Base-by-base conservation (phyloP, 139 green algal species). In the Tetratostichococcus sp. region DNA sequence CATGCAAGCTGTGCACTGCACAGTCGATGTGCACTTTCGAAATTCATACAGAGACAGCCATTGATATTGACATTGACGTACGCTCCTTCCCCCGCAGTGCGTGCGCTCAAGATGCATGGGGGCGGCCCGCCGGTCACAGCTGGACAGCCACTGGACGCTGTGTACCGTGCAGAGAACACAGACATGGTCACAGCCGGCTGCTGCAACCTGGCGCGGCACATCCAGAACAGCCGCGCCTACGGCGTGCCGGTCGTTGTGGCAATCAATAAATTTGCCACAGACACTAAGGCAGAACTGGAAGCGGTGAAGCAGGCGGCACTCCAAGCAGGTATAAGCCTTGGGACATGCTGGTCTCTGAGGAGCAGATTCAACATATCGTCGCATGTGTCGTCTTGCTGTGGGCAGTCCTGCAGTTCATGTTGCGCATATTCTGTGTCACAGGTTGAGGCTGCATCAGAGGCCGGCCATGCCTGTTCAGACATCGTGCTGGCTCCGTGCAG, bases 21-120 rank as follows among this genome's bases (percentile, higher is more conserved):
- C n/a, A n/a, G n/a, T n/a, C n/a, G 28, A 28, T 70, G 66, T 43
- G 28, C 66, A 43, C n/a, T n/a, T n/a, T n/a, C n/a, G n/a, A n/a
- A n/a, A n/a, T n/a, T n/a, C n/a, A n/a, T n/a, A n/a, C n/a, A n/a
- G n/a, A n/a, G n/a, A n/a, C n/a, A n/a, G n/a, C n/a, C n/a, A n/a
- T n/a, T n/a, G n/a, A n/a, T n/a, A n/a, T n/a, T n/a, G n/a, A n/a
- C n/a, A n/a, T n/a, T n/a, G n/a, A n/a, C n/a, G n/a, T n/a, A n/a
- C n/a, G n/a, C n/a, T n/a, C n/a, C n/a, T n/a, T n/a, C n/a, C n/a
- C 28, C 1, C 75, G 68, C 72, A 28, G 94, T 99, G 33, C 86
- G 95, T 0, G 95, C 95, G 8, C 88, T 99, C 35, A 98, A 98
- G 84, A 96, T 95, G 91, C 92, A 96, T 75, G 91, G 92, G 16